Evolutionary conservation across 768 basidiomycete genomes (phyloP).

Genomic region (Phylloporus scabripes): DNA sequence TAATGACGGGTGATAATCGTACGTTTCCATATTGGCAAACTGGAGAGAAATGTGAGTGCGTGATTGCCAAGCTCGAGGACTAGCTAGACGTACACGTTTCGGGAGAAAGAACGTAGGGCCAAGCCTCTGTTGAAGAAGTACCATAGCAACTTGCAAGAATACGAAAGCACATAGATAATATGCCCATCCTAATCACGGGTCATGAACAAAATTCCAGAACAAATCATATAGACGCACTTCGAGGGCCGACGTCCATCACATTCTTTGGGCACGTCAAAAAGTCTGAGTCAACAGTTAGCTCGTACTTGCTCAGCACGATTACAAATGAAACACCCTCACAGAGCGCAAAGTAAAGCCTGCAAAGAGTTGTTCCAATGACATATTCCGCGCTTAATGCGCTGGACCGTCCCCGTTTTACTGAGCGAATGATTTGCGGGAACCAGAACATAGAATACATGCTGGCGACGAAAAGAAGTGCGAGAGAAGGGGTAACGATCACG

Average conservation of each 20-base stretch:
- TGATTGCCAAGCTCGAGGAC: neutral
- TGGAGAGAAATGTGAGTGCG: slow-evolving; percentile 21
- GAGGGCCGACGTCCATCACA: slow-evolving; percentile 74
- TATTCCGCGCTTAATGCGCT: slow-evolving; percentile 69
- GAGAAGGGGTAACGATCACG: slow-evolving; percentile 60
- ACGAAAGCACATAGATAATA: slow-evolving; percentile 57
- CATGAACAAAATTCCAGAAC: neutral
- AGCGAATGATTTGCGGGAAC: slow-evolving; percentile 80
- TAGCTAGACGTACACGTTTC: slow-evolving; percentile 42
- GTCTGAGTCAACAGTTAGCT: slow-evolving; percentile 41
- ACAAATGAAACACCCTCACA: slow-evolving; percentile 47
- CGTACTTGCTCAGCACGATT: neutral
- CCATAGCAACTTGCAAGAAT: slow-evolving; percentile 51
- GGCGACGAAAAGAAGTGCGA: slow-evolving; percentile 62
- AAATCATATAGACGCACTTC: slow-evolving; percentile 42
- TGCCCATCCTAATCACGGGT: slow-evolving; percentile 53
- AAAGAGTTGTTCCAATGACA: slow-evolving; percentile 68
- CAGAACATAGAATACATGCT: slow-evolving; percentile 76
- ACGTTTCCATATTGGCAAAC: slow-evolving; percentile 56
- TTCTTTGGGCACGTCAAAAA: slow-evolving; percentile 81
- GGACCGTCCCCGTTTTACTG: slow-evolving; percentile 61
- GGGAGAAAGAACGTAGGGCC: slow-evolving; percentile 86
- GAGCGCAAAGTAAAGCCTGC: slow-evolving; percentile 62
- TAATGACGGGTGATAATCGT: slow-evolving; percentile 83
- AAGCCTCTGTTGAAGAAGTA: slow-evolving; percentile 68